These are phyloP conservation scores for Globisporangium acanthophoron DNA, from an alignment of 352 stramenopile species.

Conservation along the genomic window DNA sequence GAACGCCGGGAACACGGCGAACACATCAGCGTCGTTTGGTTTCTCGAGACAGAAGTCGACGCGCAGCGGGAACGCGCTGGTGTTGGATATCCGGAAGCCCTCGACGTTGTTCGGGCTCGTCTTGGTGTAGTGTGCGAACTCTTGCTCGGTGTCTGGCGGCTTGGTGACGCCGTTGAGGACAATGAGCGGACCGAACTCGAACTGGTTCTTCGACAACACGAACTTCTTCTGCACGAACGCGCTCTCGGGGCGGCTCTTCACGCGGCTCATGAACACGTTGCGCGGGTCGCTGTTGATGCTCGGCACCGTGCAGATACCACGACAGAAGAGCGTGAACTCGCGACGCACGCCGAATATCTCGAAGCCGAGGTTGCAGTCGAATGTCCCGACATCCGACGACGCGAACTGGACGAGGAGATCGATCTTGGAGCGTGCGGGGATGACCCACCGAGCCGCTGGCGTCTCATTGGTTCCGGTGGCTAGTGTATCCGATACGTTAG, in stretches of 20 bases:
- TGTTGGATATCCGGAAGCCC: slow-evolving; percentile 90
- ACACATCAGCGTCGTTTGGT: slow-evolving; percentile 25
- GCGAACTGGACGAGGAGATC: slow-evolving; percentile 80
- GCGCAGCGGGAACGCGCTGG: slow-evolving; percentile 64
- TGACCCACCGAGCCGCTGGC: slow-evolving; percentile 57
- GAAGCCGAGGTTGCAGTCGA: slow-evolving; percentile 85
- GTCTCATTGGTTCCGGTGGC: background rate
- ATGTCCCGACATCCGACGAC: slow-evolving; percentile 66
- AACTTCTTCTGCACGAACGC: slow-evolving; percentile 89
- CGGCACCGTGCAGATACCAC: slow-evolving; percentile 81
- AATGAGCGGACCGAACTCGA: slow-evolving; percentile 93
- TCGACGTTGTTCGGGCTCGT: slow-evolving; percentile 77
- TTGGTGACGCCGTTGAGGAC: slow-evolving; percentile 18
- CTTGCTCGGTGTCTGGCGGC: slow-evolving; percentile 31
- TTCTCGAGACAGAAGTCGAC: slow-evolving; percentile 54
- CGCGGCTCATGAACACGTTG: slow-evolving; percentile 93
- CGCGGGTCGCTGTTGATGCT: slow-evolving; percentile 90
- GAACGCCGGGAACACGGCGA: slow-evolving; percentile 63
- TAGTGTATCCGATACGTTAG: slow-evolving; percentile 1
- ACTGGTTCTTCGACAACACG: slow-evolving; percentile 82
- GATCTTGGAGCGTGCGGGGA: slow-evolving; percentile 51
- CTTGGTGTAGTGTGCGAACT: slow-evolving; percentile 46
- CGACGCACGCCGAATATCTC: slow-evolving; percentile 87
- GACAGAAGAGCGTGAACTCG: slow-evolving; percentile 81
- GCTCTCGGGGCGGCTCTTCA: slow-evolving; percentile 73